These are phyloP conservation scores for Psilocybe cubensis DNA, from an alignment of 768 basidiomycete genomes.

Conservation along the genomic window DNA sequence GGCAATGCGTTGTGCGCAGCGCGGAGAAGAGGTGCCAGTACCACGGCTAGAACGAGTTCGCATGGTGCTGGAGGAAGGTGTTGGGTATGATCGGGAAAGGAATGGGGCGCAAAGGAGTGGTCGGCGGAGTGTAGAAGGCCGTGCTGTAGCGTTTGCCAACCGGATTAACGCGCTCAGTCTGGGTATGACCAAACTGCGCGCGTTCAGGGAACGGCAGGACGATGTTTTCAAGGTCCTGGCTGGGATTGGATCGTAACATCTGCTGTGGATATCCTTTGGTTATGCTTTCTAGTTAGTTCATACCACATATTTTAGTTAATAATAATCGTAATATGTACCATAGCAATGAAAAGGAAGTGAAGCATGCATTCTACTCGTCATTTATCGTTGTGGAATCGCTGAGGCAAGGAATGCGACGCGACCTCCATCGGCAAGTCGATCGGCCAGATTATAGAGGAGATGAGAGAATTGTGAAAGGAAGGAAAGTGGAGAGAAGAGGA, in stretches of 20 bases:
- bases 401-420: too few relatives aligned
- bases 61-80: slow-evolving; percentile 60
- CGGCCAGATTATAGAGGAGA: too few relatives aligned
- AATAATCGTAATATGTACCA: background rate
- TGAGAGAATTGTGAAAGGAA: too few relatives aligned
- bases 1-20: slow-evolving; percentile 47
- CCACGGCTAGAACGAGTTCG: slow-evolving; percentile 64
- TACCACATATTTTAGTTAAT: background rate
- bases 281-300: background rate
- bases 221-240: slow-evolving; percentile 71
- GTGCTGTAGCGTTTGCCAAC: slow-evolving; percentile 75
- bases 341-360: too few relatives aligned
- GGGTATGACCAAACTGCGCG: slow-evolving; percentile 66
- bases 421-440: too few relatives aligned
- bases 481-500: too few relatives aligned
- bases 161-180: slow-evolving; percentile 76
- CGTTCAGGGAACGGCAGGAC: slow-evolving; percentile 74
- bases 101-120: slow-evolving; percentile 21
- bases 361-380: too few relatives aligned
- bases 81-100: slow-evolving; percentile 40
- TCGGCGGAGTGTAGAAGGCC: slow-evolving; percentile 57
- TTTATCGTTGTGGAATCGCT: too few relatives aligned
- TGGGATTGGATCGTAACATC: slow-evolving; percentile 40
- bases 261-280: background rate
- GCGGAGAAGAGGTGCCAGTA: slow-evolving; percentile 36